A percentile compares a stretch with the other conserved stretches of the same genome.
phyloP scores from a whole-genome alignment of 768 basidiomycete genomes.

The Fibroporia radiculosa region DNA sequence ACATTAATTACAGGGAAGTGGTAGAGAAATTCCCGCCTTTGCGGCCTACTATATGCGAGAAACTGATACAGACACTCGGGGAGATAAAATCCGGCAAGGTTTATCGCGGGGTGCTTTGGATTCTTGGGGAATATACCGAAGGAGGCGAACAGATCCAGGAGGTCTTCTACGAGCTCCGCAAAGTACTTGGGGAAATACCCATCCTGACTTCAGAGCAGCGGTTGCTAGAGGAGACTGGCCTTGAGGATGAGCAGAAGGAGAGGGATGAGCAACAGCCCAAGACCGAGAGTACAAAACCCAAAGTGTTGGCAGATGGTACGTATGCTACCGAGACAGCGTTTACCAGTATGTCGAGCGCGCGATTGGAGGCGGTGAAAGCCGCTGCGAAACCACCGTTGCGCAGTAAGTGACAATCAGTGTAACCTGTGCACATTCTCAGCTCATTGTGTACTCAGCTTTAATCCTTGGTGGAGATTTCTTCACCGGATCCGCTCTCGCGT shows the following conservation, averaged over 20 bases:
- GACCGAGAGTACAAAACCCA: slow-evolving; percentile 48
- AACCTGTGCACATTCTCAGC: background rate
- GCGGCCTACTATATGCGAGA: slow-evolving; percentile 74
- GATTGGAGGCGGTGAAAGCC: slow-evolving; percentile 75
- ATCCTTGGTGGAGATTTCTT: slow-evolving; percentile 96
- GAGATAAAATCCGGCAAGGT: slow-evolving; percentile 97
- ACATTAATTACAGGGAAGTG: slow-evolving; percentile 55
- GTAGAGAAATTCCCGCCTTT: slow-evolving; percentile 95
- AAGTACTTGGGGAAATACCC: slow-evolving; percentile 93
- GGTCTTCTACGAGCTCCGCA: slow-evolving; percentile 71
- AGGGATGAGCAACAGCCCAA: slow-evolving; percentile 45
- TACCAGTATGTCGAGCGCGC: slow-evolving; percentile 50
- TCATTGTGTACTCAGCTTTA: slow-evolving; percentile 42
- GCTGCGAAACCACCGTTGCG: slow-evolving; percentile 87
- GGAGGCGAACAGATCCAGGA: slow-evolving; percentile 56
- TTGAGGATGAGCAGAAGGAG: slow-evolving; percentile 40
- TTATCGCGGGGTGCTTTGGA: slow-evolving; percentile 94
- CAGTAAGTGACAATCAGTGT: slow-evolving; percentile 36
- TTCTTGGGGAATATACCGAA: slow-evolving; percentile 92
- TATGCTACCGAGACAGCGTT: slow-evolving; percentile 97
- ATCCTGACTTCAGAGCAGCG: slow-evolving; percentile 88
- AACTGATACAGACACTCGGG: slow-evolving; percentile 69
- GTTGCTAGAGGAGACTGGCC: slow-evolving; percentile 68
- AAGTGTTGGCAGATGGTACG: slow-evolving; percentile 91
- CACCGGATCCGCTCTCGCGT: slow-evolving; percentile 86